Base-by-base conservation (phyloP, 768 basidiomycete genomes). In the Holtermannia corniformis region DNA sequence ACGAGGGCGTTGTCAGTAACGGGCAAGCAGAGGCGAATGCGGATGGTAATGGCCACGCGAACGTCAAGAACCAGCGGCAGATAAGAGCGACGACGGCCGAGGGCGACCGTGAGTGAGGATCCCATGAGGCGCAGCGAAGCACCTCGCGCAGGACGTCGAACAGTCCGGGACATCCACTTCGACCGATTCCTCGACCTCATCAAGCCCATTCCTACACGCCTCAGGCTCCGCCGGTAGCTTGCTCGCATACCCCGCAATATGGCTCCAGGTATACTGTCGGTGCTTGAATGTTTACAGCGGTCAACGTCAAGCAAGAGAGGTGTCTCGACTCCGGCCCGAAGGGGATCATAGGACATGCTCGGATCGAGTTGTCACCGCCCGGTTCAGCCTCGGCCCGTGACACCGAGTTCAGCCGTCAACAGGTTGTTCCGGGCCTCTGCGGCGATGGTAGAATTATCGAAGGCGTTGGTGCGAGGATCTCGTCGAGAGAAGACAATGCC, bases 221-320 rank as follows among this genome's bases (percentile, higher is more conserved):
- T 68, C 65, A 1, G 47, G 54, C 20, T 59, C 56, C 20, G 51
- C 65, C 4, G 61, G 61, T 0, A 61, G 64, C 16, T 49, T 70
- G 19, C 47, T 69, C n/a, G 49, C 62, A 1, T 67, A 63, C 51
- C 69, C 71, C 13, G 60, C 62, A 26, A 68, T 59, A 5, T 55
- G 61, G 52, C 41, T 70, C 1, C 56, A 58, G 12, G 61, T 71
- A 3, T 69, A 68, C 28, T 22, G 67, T 13, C 62, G 68, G n/a
- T n/a, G n/a, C n/a, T n/a, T n/a, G n/a, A n/a, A n/a, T n/a, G n/a
- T n/a, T n/a, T n/a, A n/a, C n/a, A n/a, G n/a, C n/a, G n/a, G n/a
- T n/a, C n/a, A n/a, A n/a, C n/a, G n/a, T n/a, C n/a, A n/a, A n/a
- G n/a, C n/a, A n/a, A n/a, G n/a, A n/a, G n/a, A n/a, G n/a, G n/a